Conservation (phyloP, 257 asterid species). For the Capsicum chinense region DNA sequence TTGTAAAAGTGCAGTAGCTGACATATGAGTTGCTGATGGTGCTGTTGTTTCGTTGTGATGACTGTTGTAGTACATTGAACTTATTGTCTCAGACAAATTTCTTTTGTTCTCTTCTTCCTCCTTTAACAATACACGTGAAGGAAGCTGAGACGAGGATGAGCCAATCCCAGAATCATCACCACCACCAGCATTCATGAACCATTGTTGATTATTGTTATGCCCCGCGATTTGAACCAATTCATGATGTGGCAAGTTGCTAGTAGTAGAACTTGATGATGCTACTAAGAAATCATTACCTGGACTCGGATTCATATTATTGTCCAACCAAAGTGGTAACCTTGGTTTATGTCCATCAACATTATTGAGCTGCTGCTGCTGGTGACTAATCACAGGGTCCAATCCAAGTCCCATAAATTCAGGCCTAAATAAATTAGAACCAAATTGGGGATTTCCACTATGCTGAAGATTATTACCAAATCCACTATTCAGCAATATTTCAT, state of each 20-base stretch:
- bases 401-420: conserved; percentile 34
- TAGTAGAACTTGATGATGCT: conserved; percentile 18
- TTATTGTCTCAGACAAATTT: conserved; percentile 26
- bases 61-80: conserved; percentile 28
- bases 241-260: conserved; percentile 21
- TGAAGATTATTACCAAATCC: conserved; percentile 2
- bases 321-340: conserved; percentile 30
- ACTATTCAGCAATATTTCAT: conserved; percentile 18
- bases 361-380: conserved; percentile 24
- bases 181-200: not conserved
- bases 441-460: conserved; percentile 27
- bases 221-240: not conserved
- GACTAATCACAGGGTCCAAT: conserved; percentile 28
- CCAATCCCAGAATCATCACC: conserved; percentile 27
- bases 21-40: conserved; percentile 14
- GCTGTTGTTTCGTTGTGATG: conserved; percentile 15
- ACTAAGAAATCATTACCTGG: conserved; percentile 28
- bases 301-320: conserved; percentile 19
- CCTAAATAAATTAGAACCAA: conserved; percentile 25
- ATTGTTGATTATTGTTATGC: not conserved
- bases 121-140: not conserved
- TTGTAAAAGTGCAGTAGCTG: conserved; percentile 40
- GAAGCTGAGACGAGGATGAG: conserved; percentile 25
- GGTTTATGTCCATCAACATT: conserved; percentile 29
- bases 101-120: conserved; percentile 30